Evolutionary conservation across 208 protist genomes (phyloP).

Genomic region (Trypanosoma avium): DNA sequence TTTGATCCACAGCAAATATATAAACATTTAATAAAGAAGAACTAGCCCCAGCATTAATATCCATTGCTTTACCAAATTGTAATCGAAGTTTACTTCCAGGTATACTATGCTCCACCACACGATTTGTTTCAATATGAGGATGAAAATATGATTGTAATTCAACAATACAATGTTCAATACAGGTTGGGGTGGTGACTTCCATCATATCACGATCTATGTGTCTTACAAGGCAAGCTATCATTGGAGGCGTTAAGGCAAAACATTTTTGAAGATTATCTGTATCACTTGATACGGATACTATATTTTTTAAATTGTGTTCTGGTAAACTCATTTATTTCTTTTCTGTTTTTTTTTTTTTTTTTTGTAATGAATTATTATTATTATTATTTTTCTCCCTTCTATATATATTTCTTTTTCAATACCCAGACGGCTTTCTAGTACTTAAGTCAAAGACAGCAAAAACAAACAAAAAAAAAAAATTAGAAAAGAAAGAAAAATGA

Average conservation of each 20-base stretch:
- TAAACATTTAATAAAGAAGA: conserved; percentile 60
- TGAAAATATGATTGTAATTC: conserved; percentile 61
- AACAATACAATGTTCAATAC: conserved; percentile 56
- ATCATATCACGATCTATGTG: conserved; percentile 48
- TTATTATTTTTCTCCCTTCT: neutral
- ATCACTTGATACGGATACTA: neutral
- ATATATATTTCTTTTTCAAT: neutral
- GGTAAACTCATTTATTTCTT: neutral
- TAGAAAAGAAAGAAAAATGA: conserved; percentile 11
- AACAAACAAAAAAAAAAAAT: neutral
- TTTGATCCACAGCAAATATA: conserved; percentile 59
- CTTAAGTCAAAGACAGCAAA: too few species aligned
- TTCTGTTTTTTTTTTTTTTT: conserved; percentile 2
- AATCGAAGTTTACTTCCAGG: conserved; percentile 49
- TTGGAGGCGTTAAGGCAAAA: conserved; percentile 41
- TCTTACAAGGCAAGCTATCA: conserved; percentile 65
- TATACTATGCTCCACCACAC: conserved; percentile 22
- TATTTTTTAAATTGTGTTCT: neutral
- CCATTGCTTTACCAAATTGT: conserved; percentile 67
- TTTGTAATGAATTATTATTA: neutral
- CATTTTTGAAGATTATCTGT: conserved; percentile 14
- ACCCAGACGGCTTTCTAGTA: too few species aligned
- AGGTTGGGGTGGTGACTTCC: conserved; percentile 46
- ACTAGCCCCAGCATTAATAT: conserved; percentile 38
- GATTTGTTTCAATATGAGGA: conserved; percentile 18